A percentile compares a stretch with the other conserved stretches of the same genome.
These are phyloP conservation scores for Gossypium thurberi DNA, from an alignment of 345 rosid species.

Conservation along the genomic window DNA sequence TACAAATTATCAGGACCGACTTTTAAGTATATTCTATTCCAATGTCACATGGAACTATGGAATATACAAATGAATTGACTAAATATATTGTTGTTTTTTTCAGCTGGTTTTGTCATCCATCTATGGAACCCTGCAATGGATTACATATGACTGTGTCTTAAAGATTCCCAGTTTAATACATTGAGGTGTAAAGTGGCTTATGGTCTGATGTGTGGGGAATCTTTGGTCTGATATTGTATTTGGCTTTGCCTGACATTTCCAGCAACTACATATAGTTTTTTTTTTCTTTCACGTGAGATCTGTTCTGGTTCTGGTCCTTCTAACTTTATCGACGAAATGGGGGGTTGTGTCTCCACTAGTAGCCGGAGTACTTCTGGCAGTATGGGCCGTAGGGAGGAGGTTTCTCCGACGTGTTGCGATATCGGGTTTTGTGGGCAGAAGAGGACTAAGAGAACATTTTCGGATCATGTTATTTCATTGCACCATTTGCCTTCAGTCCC, in stretches of 20 bases:
- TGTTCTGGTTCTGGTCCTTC: conserved; percentile 18
- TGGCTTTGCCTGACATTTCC: conserved; percentile 28
- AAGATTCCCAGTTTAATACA: conserved; percentile 6
- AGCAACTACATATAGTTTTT: conserved; percentile 17
- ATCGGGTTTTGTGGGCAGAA: conserved; percentile 62
- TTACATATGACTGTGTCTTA: conserved; percentile 40
- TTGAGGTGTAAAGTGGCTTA: conserved; percentile 26
- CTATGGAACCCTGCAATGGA: conserved; percentile 23
- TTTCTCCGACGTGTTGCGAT: conserved; percentile 47
- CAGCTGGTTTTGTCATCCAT: conserved; percentile 43
- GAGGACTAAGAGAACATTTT: conserved; percentile 60
- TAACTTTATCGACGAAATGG: conserved; percentile 49
- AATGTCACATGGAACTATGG: conserved; percentile 53
- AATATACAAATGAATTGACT: conserved; percentile 40
- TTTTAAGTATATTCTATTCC: conserved; percentile 48
- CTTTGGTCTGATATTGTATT: conserved; percentile 26
- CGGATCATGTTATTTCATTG: conserved; percentile 50
- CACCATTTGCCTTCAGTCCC: conserved; percentile 76
- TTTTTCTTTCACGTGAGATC: conserved; percentile 29
- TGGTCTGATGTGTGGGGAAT: conserved; percentile 39
- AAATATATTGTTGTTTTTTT: conserved; percentile 28
- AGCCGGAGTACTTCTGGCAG: conserved; percentile 72
- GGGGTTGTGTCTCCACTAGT: conserved; percentile 87
- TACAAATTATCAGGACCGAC: conserved; percentile 46
- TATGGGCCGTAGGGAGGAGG: conserved; percentile 60